phyloP scores from a whole-genome alignment of 306 rosid genomes.

The Abrus precatorius region DNA sequence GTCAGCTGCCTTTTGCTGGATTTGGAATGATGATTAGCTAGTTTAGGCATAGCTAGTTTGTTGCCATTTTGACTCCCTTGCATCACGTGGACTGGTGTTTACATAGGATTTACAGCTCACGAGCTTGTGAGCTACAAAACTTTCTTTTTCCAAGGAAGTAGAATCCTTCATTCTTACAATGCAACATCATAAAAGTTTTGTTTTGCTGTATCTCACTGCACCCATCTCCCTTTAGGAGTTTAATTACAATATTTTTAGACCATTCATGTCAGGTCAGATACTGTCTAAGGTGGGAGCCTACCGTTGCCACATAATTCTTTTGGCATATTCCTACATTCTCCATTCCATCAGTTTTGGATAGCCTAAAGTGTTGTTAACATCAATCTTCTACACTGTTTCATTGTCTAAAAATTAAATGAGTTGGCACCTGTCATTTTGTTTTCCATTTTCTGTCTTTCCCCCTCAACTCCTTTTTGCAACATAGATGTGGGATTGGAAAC shows the following conservation, averaged over 20 bases:
- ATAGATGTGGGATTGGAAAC: background rate
- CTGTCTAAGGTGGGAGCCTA: too few species aligned
- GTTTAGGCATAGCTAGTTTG: background rate
- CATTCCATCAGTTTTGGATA: too few species aligned
- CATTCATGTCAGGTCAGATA: too few species aligned
- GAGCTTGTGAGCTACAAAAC: too few species aligned
- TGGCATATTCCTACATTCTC: too few species aligned
- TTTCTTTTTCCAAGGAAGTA: too few species aligned
- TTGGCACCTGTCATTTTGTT: background rate
- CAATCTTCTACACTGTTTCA: background rate
- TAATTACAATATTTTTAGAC: too few species aligned
- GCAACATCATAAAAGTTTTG: too few species aligned
- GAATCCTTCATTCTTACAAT: too few species aligned
- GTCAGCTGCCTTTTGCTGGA: slow-evolving; percentile 20
- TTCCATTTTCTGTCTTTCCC: background rate
- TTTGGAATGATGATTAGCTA: slow-evolving; percentile 26
- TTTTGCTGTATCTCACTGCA: too few species aligned
- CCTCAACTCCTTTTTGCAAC: slow-evolving; percentile 25
- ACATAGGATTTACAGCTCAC: background rate
- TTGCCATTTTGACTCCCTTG: slow-evolving; percentile 17
- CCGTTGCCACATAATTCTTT: too few species aligned
- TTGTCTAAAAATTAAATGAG: background rate
- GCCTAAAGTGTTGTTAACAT: background rate
- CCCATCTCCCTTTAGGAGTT: too few species aligned
- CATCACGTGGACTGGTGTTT: background rate